Base-by-base conservation (phyloP, 2,329 filamentous ascomycete species). In the Fusarium nematophilum region DNA sequence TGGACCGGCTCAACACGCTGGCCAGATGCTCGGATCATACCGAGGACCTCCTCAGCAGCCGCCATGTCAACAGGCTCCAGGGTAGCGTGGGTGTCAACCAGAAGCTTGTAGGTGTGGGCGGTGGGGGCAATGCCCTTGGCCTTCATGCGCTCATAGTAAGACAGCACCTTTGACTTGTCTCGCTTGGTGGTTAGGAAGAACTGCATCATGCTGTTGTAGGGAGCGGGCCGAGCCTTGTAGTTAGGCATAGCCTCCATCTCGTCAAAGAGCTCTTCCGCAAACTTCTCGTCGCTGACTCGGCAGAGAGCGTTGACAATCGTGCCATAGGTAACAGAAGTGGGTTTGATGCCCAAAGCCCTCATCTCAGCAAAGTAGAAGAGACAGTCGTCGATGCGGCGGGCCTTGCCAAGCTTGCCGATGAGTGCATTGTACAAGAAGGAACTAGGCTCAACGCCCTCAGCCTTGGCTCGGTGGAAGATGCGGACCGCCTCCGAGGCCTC, bases 201-300 rank as follows among this genome's bases (percentile, higher is more conserved):
- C 75, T 99, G 95, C 87, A 99, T 99, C 88, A 99, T 91, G 77
- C 92, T 96, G 82, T 99, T 97, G 83, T 99, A 99, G 1, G 95
- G 95, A 18, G 95, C 95, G 21, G 95, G 93, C 9, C 95, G 90
- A 33, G 95, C 92, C 82, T 97, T 98, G 86, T 99, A 99, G 81
- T 99, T 99, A 53, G 93, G 90, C 90, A 96, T 97, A 39, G 90
- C 87, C 81, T 99, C 95, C 95, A 99, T 99, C 80, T 99, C 95
- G 72, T 98, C 93, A 72, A 99, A 99, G 68, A 98, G 87, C 77
- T 98, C 93, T 72, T 97, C 95, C 23, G 95, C 95, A 73, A 97
- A 97, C 72, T 94, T 96, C 79, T 98, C 94, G 68, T 99, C 95
- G 66, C 93, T 97, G 51, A 98, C 95, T 68, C 95, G 91, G 83